phyloP scores from a whole-genome alignment of 495 filamentous ascomycete species.

The Opeltia flavorubescens region DNA sequence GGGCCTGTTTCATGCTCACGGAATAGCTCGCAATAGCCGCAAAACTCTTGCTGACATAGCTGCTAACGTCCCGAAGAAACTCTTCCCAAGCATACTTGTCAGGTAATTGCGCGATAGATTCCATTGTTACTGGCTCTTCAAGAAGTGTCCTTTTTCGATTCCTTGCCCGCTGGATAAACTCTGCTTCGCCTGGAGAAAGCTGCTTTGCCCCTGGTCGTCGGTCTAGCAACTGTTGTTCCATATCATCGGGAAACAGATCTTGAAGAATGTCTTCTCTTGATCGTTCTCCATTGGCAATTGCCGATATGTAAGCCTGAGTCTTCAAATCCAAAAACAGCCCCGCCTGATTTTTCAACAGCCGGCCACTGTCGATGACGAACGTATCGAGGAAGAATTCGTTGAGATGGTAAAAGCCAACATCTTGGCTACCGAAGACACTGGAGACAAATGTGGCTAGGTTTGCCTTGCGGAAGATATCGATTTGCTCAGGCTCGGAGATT shows the following conservation, averaged over 20 bases:
- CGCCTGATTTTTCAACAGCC: conserved; percentile 54
- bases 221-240: conserved; percentile 48
- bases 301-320: conserved; percentile 70
- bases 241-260: conserved; percentile 55
- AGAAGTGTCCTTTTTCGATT: conserved; percentile 55
- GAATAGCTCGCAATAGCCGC: conserved; percentile 43
- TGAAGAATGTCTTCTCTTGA: conserved; percentile 54
- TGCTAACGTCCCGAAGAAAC: conserved; percentile 59
- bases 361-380: conserved; percentile 64
- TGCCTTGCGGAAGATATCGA: conserved; percentile 67
- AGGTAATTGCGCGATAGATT: conserved; percentile 46
- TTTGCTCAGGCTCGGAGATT: conserved; percentile 48
- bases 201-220: conserved; percentile 45
- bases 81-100: conserved; percentile 72
- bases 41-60: conserved; percentile 63
- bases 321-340: conserved; percentile 71
- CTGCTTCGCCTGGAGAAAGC: conserved; percentile 56
- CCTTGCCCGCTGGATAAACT: conserved; percentile 50
- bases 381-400: conserved; percentile 76
- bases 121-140: conserved; percentile 44
- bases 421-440: conserved; percentile 68
- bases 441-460: conserved; percentile 79
- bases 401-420: conserved; percentile 68
- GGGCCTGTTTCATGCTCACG: conserved; percentile 20
- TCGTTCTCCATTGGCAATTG: conserved; percentile 48